Evolutionary conservation across 2,329 filamentous ascomycete species (phyloP), one percentile per base, ranked within the genome.

Genomic region (Aquanectria penicillioides): DNA sequence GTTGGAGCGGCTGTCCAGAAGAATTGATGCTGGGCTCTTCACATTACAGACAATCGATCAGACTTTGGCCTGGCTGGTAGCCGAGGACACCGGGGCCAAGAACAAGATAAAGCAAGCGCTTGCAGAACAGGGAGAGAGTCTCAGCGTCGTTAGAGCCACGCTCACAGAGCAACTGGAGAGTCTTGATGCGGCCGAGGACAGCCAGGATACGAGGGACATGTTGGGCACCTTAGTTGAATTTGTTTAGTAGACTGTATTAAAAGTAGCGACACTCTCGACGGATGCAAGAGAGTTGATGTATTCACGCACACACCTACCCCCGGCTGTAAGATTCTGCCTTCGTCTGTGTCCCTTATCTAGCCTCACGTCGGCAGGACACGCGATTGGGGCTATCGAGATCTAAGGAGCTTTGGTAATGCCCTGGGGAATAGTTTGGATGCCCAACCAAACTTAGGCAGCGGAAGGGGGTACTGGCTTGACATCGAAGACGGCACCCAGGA

Each of bases 41-140:
- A 89, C 86, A 22, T 77, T 97, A 53, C 93, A 97, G 78, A 90
- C 87, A 3, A 86, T 95, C 40, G 94, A 98, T 78, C 84, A 93
- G 1, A 86, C 95, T 25, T 76, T 99, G 25, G 92, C 94, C 11
- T 99, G 95, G 95, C 82, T 98, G 26, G 84, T 93, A 7, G 95
- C 94, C 1, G 95, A 99, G 76, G 95, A 99, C 69, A 82, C 82
- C 28, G 93, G 92, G 0, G 91, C 92, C 2, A 86, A 83, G 67
- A 81, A 78, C 54, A 89, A 83, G 68, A 87, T 97, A 26, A 75
- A 81, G 46, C 77, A 81, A 18, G 75, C 90, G 4, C 77, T 97
- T 34, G 86, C 83, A 1, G 89, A 92, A 59, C 82, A 84, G 17
- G 90, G 90, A 65, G 89, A 92, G 71, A 80, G 81, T 7, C 71